Percentiles rank a stretch among this genome's conserved stretches.
Evolutionary conservation across 345 rosid genomes (phyloP).

Genomic region (Salix udensis): DNA sequence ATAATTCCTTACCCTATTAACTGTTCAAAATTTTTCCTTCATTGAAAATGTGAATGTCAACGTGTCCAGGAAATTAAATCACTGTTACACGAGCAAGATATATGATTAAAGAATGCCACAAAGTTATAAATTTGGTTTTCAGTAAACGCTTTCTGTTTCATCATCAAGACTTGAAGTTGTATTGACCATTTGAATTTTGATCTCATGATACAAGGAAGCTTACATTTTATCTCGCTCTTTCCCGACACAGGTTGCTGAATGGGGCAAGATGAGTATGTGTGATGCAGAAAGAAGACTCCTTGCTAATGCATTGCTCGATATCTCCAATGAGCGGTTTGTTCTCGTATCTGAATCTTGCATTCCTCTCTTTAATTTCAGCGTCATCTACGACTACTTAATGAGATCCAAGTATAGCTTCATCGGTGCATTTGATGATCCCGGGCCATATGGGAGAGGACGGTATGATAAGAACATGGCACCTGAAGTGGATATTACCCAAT

Average conservation of each 20-base stretch:
- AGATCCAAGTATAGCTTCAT: constrained; percentile 67
- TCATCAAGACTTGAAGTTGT: background rate
- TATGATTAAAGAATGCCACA: background rate
- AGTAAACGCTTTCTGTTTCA: background rate
- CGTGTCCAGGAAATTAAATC: background rate
- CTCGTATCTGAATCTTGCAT: constrained; percentile 96
- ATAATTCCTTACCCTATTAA: background rate
- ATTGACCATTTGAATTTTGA: background rate
- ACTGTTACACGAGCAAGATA: background rate
- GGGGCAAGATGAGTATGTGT: constrained; percentile 98
- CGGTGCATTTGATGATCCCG: constrained; percentile 86
- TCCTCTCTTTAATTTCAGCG: constrained; percentile 72
- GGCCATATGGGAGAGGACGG: constrained; percentile 85
- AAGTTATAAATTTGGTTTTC: background rate
- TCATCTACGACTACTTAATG: constrained; percentile 58
- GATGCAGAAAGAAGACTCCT: constrained; percentile 91
- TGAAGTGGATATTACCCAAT: constrained; percentile 58
- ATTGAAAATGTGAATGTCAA: background rate
- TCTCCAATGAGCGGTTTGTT: constrained; percentile 79
- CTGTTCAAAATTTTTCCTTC: background rate
- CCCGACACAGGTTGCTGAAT: constrained; percentile 59
- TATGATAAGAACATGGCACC: constrained; percentile 74
- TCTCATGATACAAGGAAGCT: background rate
- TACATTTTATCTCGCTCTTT: constrained; percentile 4
- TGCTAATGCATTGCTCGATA: constrained; percentile 86